phyloP scores from a whole-genome alignment of 306 rosid species.

The Begonia loranthoides region DNA sequence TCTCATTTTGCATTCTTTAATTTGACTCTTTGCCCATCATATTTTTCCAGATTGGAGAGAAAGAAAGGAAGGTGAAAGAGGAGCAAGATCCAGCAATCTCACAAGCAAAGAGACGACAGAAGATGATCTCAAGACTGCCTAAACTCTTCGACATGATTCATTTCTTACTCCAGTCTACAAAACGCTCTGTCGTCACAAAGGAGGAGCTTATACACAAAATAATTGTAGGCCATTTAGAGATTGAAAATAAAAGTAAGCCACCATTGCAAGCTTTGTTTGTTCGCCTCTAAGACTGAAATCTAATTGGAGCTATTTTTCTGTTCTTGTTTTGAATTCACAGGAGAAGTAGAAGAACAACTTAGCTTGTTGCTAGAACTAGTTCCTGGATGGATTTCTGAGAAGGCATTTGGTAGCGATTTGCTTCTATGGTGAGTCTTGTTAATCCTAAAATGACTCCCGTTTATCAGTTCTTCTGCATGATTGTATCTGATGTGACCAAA shows the following conservation, averaged over 20 bases:
- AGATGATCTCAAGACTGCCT: slow-evolving; percentile 54
- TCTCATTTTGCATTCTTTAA: too few relatives aligned
- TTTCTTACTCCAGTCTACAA: slow-evolving; percentile 38
- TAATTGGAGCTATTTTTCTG: slow-evolving; percentile 10
- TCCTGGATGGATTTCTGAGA: slow-evolving; percentile 83
- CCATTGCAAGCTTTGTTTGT: background rate
- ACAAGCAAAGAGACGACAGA: slow-evolving; percentile 55
- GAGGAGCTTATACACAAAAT: slow-evolving; percentile 68
- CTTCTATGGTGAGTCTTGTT: slow-evolving; percentile 38
- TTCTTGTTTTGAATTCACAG: slow-evolving; percentile 19
- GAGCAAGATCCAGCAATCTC: slow-evolving; percentile 60
- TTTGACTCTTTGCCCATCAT: too few relatives aligned
- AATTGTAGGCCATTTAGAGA: slow-evolving; percentile 29
- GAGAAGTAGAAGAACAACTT: slow-evolving; percentile 68
- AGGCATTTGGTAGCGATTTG: slow-evolving; percentile 44
- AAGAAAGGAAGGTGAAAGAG: slow-evolving; percentile 48
- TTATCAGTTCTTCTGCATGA: background rate
- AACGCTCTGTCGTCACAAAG: slow-evolving; percentile 40
- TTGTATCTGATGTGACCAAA: too few relatives aligned
- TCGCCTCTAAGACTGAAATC: background rate
- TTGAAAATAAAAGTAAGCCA: slow-evolving; percentile 56
- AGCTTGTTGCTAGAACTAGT: slow-evolving; percentile 45
- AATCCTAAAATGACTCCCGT: background rate
- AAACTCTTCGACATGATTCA: slow-evolving; percentile 67
- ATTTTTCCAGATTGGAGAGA: slow-evolving; percentile 57